phyloP scores from a whole-genome alignment of 1,284 basidiomycete species.

The Ustilago vetiveriae region DNA sequence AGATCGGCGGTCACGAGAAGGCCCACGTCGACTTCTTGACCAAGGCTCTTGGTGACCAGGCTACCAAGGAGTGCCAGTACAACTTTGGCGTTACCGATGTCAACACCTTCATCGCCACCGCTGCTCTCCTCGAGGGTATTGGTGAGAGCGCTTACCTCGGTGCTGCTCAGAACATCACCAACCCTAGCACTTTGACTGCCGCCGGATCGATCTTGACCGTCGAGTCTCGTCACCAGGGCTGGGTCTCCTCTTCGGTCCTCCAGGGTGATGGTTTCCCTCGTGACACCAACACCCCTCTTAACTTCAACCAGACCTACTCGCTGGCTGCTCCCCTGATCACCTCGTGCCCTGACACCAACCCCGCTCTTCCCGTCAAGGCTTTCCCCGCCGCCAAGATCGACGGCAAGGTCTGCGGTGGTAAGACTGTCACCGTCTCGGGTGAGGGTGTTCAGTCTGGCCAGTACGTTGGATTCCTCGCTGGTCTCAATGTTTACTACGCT shows the following conservation, averaged over 20 bases:
- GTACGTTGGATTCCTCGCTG: slow-evolving; percentile 69
- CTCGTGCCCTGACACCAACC: slow-evolving; percentile 71
- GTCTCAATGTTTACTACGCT: slow-evolving; percentile 63
- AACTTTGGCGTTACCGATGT: slow-evolving; percentile 69
- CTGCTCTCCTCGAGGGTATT: slow-evolving; percentile 74
- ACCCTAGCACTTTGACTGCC: slow-evolving; percentile 47
- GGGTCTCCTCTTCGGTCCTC: slow-evolving; percentile 50
- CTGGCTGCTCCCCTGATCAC: slow-evolving; percentile 69
- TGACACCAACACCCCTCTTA: slow-evolving; percentile 71
- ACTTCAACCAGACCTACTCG: slow-evolving; percentile 68
- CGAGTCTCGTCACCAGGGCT: slow-evolving; percentile 51
- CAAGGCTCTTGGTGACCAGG: slow-evolving; percentile 72
- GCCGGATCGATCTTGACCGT: slow-evolving; percentile 57
- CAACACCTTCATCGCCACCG: slow-evolving; percentile 71
- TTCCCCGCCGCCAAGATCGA: slow-evolving; percentile 68
- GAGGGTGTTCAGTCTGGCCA: slow-evolving; percentile 58
- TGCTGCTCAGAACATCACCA: slow-evolving; percentile 70
- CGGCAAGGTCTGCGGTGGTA: slow-evolving; percentile 44
- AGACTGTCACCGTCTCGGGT: slow-evolving; percentile 65
- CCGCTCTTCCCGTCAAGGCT: slow-evolving; percentile 68
- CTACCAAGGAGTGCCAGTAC: slow-evolving; percentile 73
- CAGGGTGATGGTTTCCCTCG: slow-evolving; percentile 48
- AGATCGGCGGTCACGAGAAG: slow-evolving; percentile 70
- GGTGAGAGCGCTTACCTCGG: slow-evolving; percentile 73
- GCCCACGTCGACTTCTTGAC: slow-evolving; percentile 71